Conservation (phyloP, 352 stramenopile species). For the Phytopythium boreale region DNA sequence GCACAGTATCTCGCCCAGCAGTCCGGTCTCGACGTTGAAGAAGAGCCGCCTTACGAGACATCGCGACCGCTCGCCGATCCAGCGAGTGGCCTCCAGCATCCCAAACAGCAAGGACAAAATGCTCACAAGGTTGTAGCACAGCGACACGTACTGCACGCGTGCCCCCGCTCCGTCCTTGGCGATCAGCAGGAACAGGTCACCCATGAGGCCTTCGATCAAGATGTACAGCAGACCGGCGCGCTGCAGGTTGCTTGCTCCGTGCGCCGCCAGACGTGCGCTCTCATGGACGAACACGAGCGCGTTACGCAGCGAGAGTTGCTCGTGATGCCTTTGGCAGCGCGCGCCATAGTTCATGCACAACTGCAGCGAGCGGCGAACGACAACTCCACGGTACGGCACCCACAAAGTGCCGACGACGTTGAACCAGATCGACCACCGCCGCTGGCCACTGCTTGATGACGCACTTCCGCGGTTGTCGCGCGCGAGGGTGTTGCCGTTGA, state of each 20-base stretch:
- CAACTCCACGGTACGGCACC: conserved; percentile 23
- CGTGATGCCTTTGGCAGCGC: conserved; percentile 18
- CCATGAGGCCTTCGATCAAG: conserved; percentile 30
- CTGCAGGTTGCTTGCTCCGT: conserved; percentile 28
- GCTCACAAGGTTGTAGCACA: conserved; percentile 32
- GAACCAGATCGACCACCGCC: conserved; percentile 27
- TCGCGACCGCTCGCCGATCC: conserved; percentile 13
- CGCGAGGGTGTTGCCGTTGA: conserved; percentile 17
- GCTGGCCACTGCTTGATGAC: not conserved
- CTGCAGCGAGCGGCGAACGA: conserved; percentile 24
- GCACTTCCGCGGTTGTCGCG: conserved; percentile 2
- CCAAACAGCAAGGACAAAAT: conserved; percentile 35
- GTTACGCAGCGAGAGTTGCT: conserved; percentile 19
- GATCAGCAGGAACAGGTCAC: conserved; percentile 29
- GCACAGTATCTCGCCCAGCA: conserved; percentile 26
- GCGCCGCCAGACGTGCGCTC: conserved; percentile 21
- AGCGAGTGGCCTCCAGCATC: conserved; percentile 27
- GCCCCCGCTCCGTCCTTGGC: conserved; percentile 23
- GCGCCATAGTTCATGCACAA: conserved; percentile 24
- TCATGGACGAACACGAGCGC: conserved; percentile 31
- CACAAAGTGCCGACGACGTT: conserved; percentile 10
- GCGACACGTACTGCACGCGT: conserved; percentile 28
- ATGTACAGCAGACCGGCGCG: conserved; percentile 22
- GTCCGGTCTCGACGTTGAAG: conserved; percentile 32
- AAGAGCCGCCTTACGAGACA: conserved; percentile 23